These are phyloP conservation scores for Prillingera fragicola DNA, from an alignment of 1,284 basidiomycete species.

Conservation along the genomic window DNA sequence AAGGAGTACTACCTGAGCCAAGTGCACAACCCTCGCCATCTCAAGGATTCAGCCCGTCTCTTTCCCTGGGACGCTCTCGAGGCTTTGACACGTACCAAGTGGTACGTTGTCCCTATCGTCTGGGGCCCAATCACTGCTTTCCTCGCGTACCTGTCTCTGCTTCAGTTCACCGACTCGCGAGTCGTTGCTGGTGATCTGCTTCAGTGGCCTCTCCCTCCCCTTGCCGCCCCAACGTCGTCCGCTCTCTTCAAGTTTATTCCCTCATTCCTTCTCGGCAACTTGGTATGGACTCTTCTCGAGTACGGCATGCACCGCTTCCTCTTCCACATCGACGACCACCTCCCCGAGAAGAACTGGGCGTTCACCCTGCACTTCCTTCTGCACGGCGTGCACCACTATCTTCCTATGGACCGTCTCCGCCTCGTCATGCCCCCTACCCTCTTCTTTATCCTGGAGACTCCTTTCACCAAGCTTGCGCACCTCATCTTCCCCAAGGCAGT, in stretches of 20 bases:
- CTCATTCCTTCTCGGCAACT: slow-evolving; percentile 73
- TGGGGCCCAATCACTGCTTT: slow-evolving; percentile 86
- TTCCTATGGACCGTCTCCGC: slow-evolving; percentile 92
- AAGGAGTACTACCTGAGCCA: slow-evolving; percentile 96
- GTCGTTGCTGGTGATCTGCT: slow-evolving; percentile 34
- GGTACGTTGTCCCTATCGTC: slow-evolving; percentile 89
- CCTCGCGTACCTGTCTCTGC: slow-evolving; percentile 70
- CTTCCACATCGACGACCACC: slow-evolving; percentile 88
- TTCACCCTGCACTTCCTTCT: slow-evolving; percentile 86
- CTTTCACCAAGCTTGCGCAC: slow-evolving; percentile 85
- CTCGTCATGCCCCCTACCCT: slow-evolving; percentile 95
- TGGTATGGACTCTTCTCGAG: slow-evolving; percentile 94
- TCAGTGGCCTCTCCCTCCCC: slow-evolving; percentile 22
- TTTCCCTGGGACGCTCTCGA: slow-evolving; percentile 81
- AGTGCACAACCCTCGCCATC: slow-evolving; percentile 91
- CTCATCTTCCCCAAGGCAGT: slow-evolving; percentile 72
- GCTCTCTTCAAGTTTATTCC: slow-evolving; percentile 51
- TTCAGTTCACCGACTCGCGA: slow-evolving; percentile 64
- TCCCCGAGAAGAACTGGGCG: slow-evolving; percentile 77
- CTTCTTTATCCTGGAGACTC: slow-evolving; percentile 71
- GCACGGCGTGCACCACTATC: slow-evolving; percentile 95
- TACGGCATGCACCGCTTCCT: slow-evolving; percentile 95
- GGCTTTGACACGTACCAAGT: slow-evolving; percentile 79
- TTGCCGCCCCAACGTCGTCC: slow-evolving; percentile 26
- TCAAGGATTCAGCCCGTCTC: slow-evolving; percentile 77